Evolutionary conservation across 2,329 filamentous ascomycete species (phyloP).

Genomic region (Cladosporium sp.): DNA sequence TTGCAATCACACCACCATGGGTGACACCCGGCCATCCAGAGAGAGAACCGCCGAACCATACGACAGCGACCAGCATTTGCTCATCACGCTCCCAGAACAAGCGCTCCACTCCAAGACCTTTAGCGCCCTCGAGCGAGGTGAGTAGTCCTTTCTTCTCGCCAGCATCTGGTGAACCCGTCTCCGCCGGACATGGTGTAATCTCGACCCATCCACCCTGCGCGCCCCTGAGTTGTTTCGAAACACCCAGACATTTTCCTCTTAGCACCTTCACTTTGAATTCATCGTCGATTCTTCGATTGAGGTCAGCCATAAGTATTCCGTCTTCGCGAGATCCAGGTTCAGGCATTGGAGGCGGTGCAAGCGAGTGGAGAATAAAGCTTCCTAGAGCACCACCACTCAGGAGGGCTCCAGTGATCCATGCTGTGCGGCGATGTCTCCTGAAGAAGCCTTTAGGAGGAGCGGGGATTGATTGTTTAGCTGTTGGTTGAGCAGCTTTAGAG

Average conservation of each 20-base stretch:
- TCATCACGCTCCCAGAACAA: conserved; percentile 64
- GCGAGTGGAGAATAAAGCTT: conserved; percentile 41
- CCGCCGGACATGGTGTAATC: conserved; percentile 25
- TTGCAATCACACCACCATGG: conserved; percentile 71
- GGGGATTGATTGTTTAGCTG: conserved; percentile 2
- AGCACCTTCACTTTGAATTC: conserved; percentile 53
- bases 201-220: conserved; percentile 37
- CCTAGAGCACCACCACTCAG: conserved; percentile 43
- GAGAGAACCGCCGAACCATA: conserved; percentile 66
- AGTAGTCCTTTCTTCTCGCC: conserved; percentile 26
- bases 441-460: conserved; percentile 10
- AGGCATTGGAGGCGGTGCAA: conserved; percentile 48
- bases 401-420: conserved; percentile 39
- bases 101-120: conserved; percentile 54
- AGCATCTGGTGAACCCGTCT: conserved; percentile 12
- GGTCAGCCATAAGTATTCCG: conserved; percentile 40
- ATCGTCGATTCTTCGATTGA: conserved; percentile 46
- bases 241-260: conserved; percentile 43
- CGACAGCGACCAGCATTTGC: conserved; percentile 61
- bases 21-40: conserved; percentile 70
- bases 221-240: conserved; percentile 34
- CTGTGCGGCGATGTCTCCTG: conserved; percentile 19
- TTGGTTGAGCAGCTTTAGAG: conserved; percentile 12
- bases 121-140: conserved; percentile 40
- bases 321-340: conserved; percentile 45